phyloP scores from a whole-genome alignment of 1,284 basidiomycete genomes.

The Sanguinoderma infundibulare region DNA sequence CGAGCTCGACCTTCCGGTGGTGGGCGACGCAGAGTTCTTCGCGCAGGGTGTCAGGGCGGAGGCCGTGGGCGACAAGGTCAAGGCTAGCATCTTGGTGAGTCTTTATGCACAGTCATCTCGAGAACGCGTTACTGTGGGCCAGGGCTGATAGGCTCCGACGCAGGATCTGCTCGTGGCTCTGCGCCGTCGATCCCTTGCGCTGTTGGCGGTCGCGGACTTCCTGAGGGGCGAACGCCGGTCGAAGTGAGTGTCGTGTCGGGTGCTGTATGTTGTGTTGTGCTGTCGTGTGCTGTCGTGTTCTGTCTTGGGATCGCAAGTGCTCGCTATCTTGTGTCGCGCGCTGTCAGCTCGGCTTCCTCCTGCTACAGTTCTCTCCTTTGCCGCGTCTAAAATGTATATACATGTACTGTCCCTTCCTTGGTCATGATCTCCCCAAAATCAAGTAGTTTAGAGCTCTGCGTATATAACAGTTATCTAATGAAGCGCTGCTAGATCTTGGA shows the following conservation, averaged over 20 bases:
- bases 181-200: background rate
- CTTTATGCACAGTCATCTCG: background rate
- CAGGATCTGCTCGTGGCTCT: background rate
- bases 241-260: slow-evolving; percentile 1
- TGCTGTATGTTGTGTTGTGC: too few relatives aligned
- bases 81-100: background rate
- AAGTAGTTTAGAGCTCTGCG: background rate
- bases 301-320: background rate
- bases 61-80: background rate
- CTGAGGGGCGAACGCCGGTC: background rate
- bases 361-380: background rate
- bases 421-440: background rate
- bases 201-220: background rate
- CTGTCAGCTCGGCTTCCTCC: too few relatives aligned
- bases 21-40: background rate
- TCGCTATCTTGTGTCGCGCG: background rate
- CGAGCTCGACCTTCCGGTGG: background rate
- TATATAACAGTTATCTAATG: background rate
- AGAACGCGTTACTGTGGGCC: too few relatives aligned
- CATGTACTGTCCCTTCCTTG: too few relatives aligned
- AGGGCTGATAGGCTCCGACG: background rate
- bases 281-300: background rate
- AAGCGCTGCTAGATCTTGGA: background rate
- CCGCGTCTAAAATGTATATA: background rate
- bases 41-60: background rate